Percentiles rank a stretch among this genome's conserved stretches.
These are phyloP conservation scores for Paradendryphiella salina DNA, from an alignment of 2,329 filamentous ascomycete genomes.

Conservation along the genomic window DNA sequence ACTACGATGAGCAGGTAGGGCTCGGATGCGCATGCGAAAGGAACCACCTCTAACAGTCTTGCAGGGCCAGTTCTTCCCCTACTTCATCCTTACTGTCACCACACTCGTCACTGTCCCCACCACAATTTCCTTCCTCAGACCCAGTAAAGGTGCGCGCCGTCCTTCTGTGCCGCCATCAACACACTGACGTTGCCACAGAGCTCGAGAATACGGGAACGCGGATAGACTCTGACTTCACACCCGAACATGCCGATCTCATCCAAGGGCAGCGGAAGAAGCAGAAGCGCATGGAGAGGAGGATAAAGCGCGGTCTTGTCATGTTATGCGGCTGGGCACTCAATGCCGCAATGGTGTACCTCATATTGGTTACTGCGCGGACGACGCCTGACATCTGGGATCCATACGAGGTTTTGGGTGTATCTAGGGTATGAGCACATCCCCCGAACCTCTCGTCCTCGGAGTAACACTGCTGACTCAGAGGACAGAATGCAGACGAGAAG, in stretches of 20 bases:
- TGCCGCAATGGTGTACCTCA: conserved; percentile 89
- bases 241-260: conserved; percentile 81
- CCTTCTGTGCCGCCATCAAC: background rate
- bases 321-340: conserved; percentile 80
- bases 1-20: conserved; percentile 87
- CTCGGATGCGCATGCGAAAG: conserved; percentile 1
- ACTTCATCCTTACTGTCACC: conserved; percentile 92
- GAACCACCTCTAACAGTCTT: conserved; percentile 17
- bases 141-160: conserved; percentile 63
- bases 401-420: conserved; percentile 88
- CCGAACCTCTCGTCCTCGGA: background rate
- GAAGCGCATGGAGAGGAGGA: conserved; percentile 83
- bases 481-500: conserved; percentile 78
- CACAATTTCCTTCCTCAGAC: conserved; percentile 83
- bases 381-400: conserved; percentile 88
- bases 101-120: conserved; percentile 86
- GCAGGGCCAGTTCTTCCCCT: conserved; percentile 95
- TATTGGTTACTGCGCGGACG: conserved; percentile 73
- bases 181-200: conserved; percentile 50
- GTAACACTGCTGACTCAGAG: conserved; percentile 23
- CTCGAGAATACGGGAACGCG: conserved; percentile 79
- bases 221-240: conserved; percentile 79
- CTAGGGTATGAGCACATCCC: conserved; percentile 62
- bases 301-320: conserved; percentile 81
- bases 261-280: conserved; percentile 80